A percentile compares a stretch with the other conserved stretches of the same genome.
These are phyloP conservation scores for Fusarium sp. DNA, from an alignment of 2,329 filamentous ascomycete species.

Conservation along the genomic window DNA sequence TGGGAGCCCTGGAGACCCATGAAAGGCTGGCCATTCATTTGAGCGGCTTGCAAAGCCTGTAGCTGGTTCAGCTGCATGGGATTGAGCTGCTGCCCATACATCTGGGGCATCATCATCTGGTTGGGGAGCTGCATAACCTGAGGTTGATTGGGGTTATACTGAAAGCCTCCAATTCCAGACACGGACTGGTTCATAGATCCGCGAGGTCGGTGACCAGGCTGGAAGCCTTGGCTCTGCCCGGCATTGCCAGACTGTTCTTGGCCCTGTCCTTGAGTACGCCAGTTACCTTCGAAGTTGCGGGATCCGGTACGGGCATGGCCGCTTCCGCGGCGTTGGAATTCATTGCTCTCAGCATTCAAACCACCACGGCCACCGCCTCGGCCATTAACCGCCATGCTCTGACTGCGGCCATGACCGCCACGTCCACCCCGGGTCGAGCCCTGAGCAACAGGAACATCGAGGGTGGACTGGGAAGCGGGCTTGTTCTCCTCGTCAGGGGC, in stretches of 20 bases:
- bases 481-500: slow-evolving; percentile 62
- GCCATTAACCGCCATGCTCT: slow-evolving; percentile 86
- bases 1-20: slow-evolving; percentile 75
- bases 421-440: slow-evolving; percentile 63
- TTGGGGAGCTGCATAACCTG: slow-evolving; percentile 88
- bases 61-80: slow-evolving; percentile 89
- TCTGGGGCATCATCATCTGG: slow-evolving; percentile 85
- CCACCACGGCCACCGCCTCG: slow-evolving; percentile 77
- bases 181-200: slow-evolving; percentile 89
- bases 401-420: slow-evolving; percentile 77
- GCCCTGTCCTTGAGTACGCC: slow-evolving; percentile 80
- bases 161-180: slow-evolving; percentile 84
- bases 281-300: slow-evolving; percentile 97
- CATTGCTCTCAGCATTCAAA: slow-evolving; percentile 62
- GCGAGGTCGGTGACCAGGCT: slow-evolving; percentile 89
- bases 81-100: slow-evolving; percentile 90
- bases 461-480: slow-evolving; percentile 42
- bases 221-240: slow-evolving; percentile 77
- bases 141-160: slow-evolving; percentile 82
- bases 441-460: slow-evolving; percentile 50
- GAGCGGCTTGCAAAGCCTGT: slow-evolving; percentile 89
- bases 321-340: slow-evolving; percentile 80
- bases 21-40: slow-evolving; percentile 80
- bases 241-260: slow-evolving; percentile 64
- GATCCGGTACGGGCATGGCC: slow-evolving; percentile 86